These are phyloP conservation scores for Akanthomyces uredinophilus DNA, from an alignment of 2,329 filamentous ascomycete species.

Conservation along the genomic window DNA sequence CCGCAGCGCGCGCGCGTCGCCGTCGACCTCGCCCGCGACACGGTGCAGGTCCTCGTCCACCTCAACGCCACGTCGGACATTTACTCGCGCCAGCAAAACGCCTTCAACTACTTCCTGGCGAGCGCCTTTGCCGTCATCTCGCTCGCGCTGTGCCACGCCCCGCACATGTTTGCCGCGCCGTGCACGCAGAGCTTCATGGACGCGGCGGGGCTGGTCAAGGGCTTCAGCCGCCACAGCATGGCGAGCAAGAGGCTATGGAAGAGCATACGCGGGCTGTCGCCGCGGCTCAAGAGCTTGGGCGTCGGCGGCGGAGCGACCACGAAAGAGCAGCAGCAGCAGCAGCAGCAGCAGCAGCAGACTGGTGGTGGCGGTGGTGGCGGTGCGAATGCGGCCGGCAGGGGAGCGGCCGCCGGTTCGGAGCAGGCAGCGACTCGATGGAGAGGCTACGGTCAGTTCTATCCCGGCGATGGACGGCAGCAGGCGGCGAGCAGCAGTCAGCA, in stretches of 20 bases:
- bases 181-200: conserved; percentile 30
- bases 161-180: conserved; percentile 34
- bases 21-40: conserved; percentile 29
- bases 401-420: not conserved
- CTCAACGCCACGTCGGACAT: conserved; percentile 25
- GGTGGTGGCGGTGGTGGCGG: too few relatives aligned
- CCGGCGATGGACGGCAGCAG: not conserved
- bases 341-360: not conserved
- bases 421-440: not conserved
- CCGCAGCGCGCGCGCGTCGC: conserved; percentile 32
- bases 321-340: not conserved
- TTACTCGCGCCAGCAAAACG: conserved; percentile 25
- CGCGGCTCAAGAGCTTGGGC: conserved; percentile 26
- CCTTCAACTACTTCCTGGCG: conserved; percentile 26
- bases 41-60: conserved; percentile 25
- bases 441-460: not conserved
- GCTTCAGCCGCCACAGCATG: conserved; percentile 28
- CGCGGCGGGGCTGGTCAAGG: conserved; percentile 28
- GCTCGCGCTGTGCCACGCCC: conserved; percentile 41
- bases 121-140: conserved; percentile 32
- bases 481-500: not conserved
- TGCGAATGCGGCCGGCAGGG: not conserved
- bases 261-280: conserved; percentile 30
- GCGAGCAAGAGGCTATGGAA: conserved; percentile 32
- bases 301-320: not conserved